phyloP scores from a whole-genome alignment of 2,329 filamentous ascomycete species.

The Lachnellula arida region DNA sequence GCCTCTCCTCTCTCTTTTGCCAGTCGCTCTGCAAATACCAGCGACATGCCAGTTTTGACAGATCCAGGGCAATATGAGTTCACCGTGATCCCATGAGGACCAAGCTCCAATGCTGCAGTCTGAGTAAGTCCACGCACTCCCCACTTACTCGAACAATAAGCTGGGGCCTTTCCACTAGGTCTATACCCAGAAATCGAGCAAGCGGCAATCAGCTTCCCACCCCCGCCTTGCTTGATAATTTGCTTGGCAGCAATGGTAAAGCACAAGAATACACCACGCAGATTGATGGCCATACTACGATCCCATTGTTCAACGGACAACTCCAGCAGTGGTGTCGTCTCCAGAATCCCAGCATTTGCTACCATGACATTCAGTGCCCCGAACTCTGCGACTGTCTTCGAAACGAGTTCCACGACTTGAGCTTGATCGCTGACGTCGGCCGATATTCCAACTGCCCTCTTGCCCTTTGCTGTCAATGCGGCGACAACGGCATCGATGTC shows the following conservation, averaged over 20 bases:
- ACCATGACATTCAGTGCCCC: slow-evolving; percentile 9
- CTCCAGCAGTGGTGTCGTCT: background rate
- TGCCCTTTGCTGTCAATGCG: background rate
- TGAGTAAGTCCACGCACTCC: slow-evolving; percentile 60
- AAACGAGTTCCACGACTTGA: slow-evolving; percentile 4
- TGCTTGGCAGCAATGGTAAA: slow-evolving; percentile 57
- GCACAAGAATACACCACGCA: slow-evolving; percentile 58
- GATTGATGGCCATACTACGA: slow-evolving; percentile 57
- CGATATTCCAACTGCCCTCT: background rate
- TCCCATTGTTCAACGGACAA: background rate
- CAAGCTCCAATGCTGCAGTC: slow-evolving; percentile 60
- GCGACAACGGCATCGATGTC: background rate
- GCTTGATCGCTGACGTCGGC: background rate
- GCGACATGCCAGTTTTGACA: slow-evolving; percentile 64
- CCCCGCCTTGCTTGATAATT: slow-evolving; percentile 53
- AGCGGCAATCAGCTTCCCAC: slow-evolving; percentile 13
- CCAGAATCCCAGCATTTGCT: slow-evolving; percentile 10
- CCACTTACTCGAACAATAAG: slow-evolving; percentile 61
- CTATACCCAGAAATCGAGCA: slow-evolving; percentile 48
- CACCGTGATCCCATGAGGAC: slow-evolving; percentile 56
- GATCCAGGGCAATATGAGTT: slow-evolving; percentile 60
- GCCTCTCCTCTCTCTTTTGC: background rate
- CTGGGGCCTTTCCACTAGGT: slow-evolving; percentile 49
- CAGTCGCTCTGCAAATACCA: slow-evolving; percentile 47
- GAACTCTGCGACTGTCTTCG: background rate